phyloP scores from a whole-genome alignment of 768 basidiomycete genomes.

The Lactifluus volemus region DNA sequence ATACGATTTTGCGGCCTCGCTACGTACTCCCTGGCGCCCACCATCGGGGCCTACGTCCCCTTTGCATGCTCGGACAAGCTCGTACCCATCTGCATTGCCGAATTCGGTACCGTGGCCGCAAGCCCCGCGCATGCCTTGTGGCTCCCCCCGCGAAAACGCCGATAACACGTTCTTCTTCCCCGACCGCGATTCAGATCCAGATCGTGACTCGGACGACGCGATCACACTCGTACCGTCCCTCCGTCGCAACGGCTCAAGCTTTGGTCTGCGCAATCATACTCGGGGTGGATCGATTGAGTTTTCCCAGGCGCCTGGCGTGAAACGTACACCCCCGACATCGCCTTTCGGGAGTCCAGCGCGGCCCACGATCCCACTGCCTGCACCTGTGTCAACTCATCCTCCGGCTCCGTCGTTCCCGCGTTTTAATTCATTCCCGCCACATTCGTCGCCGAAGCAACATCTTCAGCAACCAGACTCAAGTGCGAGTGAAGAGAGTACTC shows the following conservation, averaged over 20 bases:
- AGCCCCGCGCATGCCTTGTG: background rate
- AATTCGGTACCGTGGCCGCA: conserved; percentile 36
- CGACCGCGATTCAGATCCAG: conserved; percentile 12
- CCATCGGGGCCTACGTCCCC: conserved; percentile 20
- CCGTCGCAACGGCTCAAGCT: conserved; percentile 2
- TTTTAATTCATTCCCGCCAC: conserved; percentile 18
- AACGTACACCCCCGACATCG: conserved; percentile 15
- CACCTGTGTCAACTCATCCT: background rate
- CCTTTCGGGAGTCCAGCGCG: conserved; percentile 8
- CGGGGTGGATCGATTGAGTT: conserved; percentile 6
- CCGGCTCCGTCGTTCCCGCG: conserved; percentile 1
- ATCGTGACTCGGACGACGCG: conserved; percentile 10
- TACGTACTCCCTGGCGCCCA: conserved; percentile 40
- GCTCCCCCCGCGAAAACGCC: conserved; percentile 1
- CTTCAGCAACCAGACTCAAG: background rate
- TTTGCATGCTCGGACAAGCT: conserved; percentile 35
- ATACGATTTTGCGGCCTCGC: conserved; percentile 49
- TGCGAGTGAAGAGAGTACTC: conserved; percentile 15
- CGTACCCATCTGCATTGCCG: conserved; percentile 36
- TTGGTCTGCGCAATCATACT: conserved; percentile 12
- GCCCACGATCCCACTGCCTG: background rate
- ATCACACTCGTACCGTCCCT: conserved; percentile 13
- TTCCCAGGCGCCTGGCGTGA: conserved; percentile 1
- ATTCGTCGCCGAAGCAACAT: background rate
- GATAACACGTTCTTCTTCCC: background rate